These are phyloP conservation scores for Ceratocystis destructans DNA, from an alignment of 2,329 filamentous ascomycete genomes.

Conservation along the genomic window DNA sequence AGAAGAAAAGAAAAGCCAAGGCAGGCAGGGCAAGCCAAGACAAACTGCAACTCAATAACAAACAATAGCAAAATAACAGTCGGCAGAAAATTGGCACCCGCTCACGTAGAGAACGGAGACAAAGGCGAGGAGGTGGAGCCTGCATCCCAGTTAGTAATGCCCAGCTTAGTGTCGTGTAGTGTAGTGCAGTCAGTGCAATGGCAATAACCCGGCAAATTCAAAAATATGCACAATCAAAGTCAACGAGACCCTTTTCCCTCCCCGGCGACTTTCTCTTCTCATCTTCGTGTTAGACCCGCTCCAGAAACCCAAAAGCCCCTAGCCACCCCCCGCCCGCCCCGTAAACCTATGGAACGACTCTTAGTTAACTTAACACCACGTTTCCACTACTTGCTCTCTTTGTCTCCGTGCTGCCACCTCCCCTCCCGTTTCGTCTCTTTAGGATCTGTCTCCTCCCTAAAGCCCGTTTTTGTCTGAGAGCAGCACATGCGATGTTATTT, in stretches of 20 bases:
- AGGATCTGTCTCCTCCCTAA: neutral
- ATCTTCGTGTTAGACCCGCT: too few relatives aligned
- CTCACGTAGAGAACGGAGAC: neutral
- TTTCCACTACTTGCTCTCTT: neutral
- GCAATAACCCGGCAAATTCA: too few relatives aligned
- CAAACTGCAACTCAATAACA: neutral
- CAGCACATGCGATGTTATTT: neutral
- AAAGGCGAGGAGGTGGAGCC: neutral
- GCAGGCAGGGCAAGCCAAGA: neutral
- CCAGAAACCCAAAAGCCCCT: too few relatives aligned
- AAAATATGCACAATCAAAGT: too few relatives aligned
- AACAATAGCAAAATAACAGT: neutral
- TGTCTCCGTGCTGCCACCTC: neutral
- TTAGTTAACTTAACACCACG: neutral
- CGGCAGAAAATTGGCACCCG: neutral
- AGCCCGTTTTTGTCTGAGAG: neutral
- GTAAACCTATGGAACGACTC: too few relatives aligned
- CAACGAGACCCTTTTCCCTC: too few relatives aligned
- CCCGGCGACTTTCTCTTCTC: too few relatives aligned
- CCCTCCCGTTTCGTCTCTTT: neutral
- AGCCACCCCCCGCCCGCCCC: too few relatives aligned
- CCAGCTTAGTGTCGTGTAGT: neutral
- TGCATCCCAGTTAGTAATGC: neutral
- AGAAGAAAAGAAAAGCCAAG: too few relatives aligned
- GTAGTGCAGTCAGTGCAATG: too few relatives aligned